Conservation (phyloP, 495 filamentous ascomycete species). For the Aspergillus homomorphus region DNA sequence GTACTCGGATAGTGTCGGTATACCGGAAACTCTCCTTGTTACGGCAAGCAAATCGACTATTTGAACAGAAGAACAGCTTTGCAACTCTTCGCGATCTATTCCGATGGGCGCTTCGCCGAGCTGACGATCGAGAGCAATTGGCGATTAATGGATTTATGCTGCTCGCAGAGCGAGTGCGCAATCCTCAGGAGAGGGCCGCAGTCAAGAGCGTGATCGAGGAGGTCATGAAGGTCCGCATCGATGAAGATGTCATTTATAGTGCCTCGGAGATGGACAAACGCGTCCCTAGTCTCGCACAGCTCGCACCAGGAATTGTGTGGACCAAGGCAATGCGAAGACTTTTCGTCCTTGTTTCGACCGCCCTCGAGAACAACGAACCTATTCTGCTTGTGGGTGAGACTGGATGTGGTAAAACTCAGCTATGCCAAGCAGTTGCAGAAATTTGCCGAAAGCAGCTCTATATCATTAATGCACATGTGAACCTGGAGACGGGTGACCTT, state of each 20-base stretch:
- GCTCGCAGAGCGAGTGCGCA: slow-evolving; percentile 89
- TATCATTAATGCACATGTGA: slow-evolving; percentile 96
- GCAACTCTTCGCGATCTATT: slow-evolving; percentile 96
- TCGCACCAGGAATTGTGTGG: slow-evolving; percentile 72
- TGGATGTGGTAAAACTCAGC: slow-evolving; percentile 94
- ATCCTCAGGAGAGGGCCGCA: slow-evolving; percentile 75
- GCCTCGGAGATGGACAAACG: slow-evolving; percentile 51
- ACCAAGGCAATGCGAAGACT: slow-evolving; percentile 90
- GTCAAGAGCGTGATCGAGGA: slow-evolving; percentile 88
- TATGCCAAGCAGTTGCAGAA: slow-evolving; percentile 88
- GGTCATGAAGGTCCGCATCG: slow-evolving; percentile 83
- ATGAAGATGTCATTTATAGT: slow-evolving; percentile 70
- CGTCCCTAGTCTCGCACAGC: slow-evolving; percentile 37
- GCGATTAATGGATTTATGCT: slow-evolving; percentile 95
- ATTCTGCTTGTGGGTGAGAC: slow-evolving; percentile 94
- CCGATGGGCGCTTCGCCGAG: slow-evolving; percentile 86
- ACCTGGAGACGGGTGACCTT: slow-evolving; percentile 93
- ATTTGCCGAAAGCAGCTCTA: slow-evolving; percentile 69
- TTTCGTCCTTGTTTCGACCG: slow-evolving; percentile 78
- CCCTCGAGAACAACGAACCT: slow-evolving; percentile 87
- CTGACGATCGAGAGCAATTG: slow-evolving; percentile 81
- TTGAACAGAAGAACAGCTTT: slow-evolving; percentile 97
- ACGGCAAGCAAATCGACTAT: slow-evolving; percentile 83
- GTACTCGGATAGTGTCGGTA: slow-evolving; percentile 83
- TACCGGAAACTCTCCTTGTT: slow-evolving; percentile 87